A percentile compares a stretch with the other conserved stretches of the same genome.
phyloP scores from a whole-genome alignment of 257 asterid species.

The Solanum neorickii region DNA sequence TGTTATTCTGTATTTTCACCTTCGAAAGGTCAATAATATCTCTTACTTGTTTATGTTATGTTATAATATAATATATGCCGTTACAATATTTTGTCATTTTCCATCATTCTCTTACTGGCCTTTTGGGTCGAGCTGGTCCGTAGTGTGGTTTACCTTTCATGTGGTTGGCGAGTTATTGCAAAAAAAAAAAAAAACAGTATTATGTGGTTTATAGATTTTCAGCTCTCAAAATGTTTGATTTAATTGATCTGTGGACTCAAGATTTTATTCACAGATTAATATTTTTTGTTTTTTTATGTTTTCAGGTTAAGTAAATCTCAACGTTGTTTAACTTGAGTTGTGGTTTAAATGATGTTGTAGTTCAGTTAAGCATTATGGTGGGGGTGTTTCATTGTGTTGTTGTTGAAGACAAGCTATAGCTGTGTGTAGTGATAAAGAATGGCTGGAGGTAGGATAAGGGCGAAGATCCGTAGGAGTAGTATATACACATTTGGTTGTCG shows the following conservation, averaged over 20 bases:
- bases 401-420: conserved; percentile 11
- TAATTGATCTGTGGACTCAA: background rate
- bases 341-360: background rate
- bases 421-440: conserved; percentile 13
- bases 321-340: background rate
- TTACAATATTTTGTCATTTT: background rate
- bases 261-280: background rate
- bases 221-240: background rate
- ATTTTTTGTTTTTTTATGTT: background rate
- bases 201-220: background rate
- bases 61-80: background rate
- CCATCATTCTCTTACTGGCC: background rate
- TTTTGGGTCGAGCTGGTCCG: background rate
- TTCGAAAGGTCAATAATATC: background rate
- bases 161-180: background rate
- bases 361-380: conserved; percentile 8
- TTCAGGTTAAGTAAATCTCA: background rate
- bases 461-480: conserved; percentile 64
- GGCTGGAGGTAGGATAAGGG: conserved; percentile 70
- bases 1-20: background rate
- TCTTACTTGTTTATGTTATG: background rate
- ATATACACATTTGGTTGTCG: conserved; percentile 73
- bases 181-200: background rate
- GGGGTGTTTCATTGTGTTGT: conserved; percentile 24
- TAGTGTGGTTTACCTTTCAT: background rate